phyloP scores from a whole-genome alignment of 495 filamentous ascomycete species.

The Saxophila tyrrhenica region DNA sequence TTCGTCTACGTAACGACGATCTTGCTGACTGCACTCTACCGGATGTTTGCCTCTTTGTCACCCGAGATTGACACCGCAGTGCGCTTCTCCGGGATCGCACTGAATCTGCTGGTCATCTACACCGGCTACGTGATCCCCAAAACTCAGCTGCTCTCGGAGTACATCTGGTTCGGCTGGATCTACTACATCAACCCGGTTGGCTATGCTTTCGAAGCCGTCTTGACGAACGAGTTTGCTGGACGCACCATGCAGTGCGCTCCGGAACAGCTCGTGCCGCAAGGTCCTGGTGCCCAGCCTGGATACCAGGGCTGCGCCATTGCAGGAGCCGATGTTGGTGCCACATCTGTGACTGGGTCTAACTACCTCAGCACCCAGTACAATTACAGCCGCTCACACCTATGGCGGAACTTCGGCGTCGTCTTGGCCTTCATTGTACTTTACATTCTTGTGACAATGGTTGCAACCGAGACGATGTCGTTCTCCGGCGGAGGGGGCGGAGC shows the following conservation, averaged over 20 bases:
- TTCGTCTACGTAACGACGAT: conserved; percentile 61
- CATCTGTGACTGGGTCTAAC: conserved; percentile 40
- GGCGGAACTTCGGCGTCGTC: conserved; percentile 53
- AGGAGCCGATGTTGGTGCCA: conserved; percentile 40
- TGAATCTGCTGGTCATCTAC: conserved; percentile 52
- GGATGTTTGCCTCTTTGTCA: conserved; percentile 65
- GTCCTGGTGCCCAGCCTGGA: conserved; percentile 40
- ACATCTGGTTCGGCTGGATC: conserved; percentile 50
- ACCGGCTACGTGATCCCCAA: conserved; percentile 44
- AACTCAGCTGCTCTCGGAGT: conserved; percentile 30
- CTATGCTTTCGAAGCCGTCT: conserved; percentile 48
- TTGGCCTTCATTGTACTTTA: conserved; percentile 38
- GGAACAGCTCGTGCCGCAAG: conserved; percentile 34
- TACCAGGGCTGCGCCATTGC: conserved; percentile 50
- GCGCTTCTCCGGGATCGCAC: conserved; percentile 53
- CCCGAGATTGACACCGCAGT: conserved; percentile 64
- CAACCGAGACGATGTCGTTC: conserved; percentile 27
- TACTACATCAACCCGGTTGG: conserved; percentile 43
- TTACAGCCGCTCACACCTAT: conserved; percentile 46
- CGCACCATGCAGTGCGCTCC: conserved; percentile 46
- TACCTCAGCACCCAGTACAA: conserved; percentile 45
- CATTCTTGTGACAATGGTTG: conserved; percentile 27
- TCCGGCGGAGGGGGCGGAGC: conserved; percentile 35
- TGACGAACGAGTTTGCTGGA: conserved; percentile 43
- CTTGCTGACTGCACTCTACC: conserved; percentile 56